A percentile compares a stretch with the other conserved stretches of the same genome.
These are phyloP conservation scores for Lentinula detonsa DNA, from an alignment of 768 basidiomycete species.

Conservation along the genomic window DNA sequence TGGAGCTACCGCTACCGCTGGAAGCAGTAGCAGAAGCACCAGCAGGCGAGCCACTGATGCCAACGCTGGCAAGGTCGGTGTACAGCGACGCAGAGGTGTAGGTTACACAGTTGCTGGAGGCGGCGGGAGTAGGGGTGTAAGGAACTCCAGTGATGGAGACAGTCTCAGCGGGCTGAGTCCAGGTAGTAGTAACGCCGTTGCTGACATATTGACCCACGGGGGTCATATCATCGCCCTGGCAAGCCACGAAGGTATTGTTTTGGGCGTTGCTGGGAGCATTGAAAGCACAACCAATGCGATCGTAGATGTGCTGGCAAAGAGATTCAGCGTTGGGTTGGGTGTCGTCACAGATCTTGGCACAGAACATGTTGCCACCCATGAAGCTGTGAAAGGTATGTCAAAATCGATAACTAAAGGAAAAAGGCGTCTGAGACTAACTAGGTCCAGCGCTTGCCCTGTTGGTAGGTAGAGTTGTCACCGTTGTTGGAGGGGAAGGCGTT, in stretches of 20 bases:
- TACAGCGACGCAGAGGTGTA: slow-evolving; percentile 12
- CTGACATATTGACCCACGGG: slow-evolving; percentile 41
- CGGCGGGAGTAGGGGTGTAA: slow-evolving; percentile 18
- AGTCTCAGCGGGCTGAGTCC: slow-evolving; percentile 19
- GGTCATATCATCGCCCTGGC: slow-evolving; percentile 41
- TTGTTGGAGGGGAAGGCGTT: slow-evolving; percentile 30
- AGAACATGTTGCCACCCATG: slow-evolving; percentile 43
- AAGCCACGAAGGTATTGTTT: slow-evolving; percentile 40
- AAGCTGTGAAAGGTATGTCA: slow-evolving; percentile 29
- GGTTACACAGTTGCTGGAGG: slow-evolving; percentile 15
- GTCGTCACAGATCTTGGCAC: slow-evolving; percentile 52
- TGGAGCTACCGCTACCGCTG: not conserved
- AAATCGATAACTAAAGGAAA: not conserved
- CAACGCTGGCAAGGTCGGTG: slow-evolving; percentile 9
- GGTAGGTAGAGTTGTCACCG: slow-evolving; percentile 26
- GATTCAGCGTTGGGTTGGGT: slow-evolving; percentile 28
- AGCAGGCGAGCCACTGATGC: not conserved
- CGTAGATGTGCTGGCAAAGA: slow-evolving; percentile 33
- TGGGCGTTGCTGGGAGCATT: slow-evolving; percentile 46
- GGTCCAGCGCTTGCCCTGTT: slow-evolving; percentile 46
- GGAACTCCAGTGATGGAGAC: slow-evolving; percentile 15
- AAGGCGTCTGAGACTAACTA: slow-evolving; percentile 28
- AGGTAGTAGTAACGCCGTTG: slow-evolving; percentile 11
- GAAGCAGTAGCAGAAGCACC: not conserved
- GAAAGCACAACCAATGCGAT: slow-evolving; percentile 49